Base-by-base conservation (phyloP, 805 yeast genomes). In the Nakazawaea siamensis region DNA sequence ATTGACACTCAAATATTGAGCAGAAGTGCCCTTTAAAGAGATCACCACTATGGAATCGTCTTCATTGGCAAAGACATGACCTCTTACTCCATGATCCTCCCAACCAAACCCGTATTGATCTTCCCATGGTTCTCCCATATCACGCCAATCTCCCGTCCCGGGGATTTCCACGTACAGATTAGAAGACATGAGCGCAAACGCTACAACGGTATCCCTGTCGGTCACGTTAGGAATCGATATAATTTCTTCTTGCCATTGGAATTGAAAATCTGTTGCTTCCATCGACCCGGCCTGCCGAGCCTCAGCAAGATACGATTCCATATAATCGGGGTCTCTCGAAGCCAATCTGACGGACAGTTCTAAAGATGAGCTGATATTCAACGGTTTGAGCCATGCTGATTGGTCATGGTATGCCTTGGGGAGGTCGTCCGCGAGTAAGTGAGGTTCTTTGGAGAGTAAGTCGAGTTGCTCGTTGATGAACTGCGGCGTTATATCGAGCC, bases 21-120 rank as follows among this genome's bases (percentile, higher is more conserved):
- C 95, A 33, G 88, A 75, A 1, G 98, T 90, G 2, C 98, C 98
- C 54, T 92, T 92, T 39, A 86, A 65, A 0, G 94, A 75, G 20
- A 92, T 71, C 2, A 92, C 80, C 12, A 85, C 84, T 0, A 70
- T 59, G 8, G 68, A 52, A 2, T 76, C 68, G 32, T 66, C 68
- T 16, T 62, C 60, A 33, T 73, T 68, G 7, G 75, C 77, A 57
- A 92, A 92, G 1, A 92, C 75, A 52, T 92, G 96, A 2, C 98
- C 98, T 29, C 98, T 66, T 2, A 92, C 57, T 1, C 97, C 97
- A 41, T 73, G 76, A 8, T 66, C 77, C 42, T 75, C 70, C 98
- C 97, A 92, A 3, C 97, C 97, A 53, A 80, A 80, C 13, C 78
- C 73, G 10, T 58, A 64, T 27, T 70, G 55, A 19, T 65, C 60